These are phyloP conservation scores for Vicia sativa DNA, from an alignment of 306 rosid species.

Conservation along the genomic window DNA sequence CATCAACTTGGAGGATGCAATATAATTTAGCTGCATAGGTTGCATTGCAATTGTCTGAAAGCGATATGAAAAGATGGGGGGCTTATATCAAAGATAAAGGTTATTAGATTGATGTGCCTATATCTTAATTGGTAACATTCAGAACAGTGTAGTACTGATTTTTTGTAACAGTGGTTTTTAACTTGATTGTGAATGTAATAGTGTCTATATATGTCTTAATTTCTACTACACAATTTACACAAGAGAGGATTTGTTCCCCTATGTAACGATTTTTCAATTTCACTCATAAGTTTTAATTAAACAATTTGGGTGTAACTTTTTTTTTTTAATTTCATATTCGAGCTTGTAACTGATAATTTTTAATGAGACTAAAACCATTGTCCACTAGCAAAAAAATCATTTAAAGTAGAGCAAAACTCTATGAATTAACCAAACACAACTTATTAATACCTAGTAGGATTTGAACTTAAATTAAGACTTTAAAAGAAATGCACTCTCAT, in stretches of 20 bases:
- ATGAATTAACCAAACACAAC: too few relatives aligned
- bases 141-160: background rate
- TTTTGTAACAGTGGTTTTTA: background rate
- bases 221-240: background rate
- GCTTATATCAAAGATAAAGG: background rate
- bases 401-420: too few relatives aligned
- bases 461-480: too few relatives aligned
- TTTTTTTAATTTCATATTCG: too few relatives aligned
- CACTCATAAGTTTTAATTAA: background rate
- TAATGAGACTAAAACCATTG: too few relatives aligned
- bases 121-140: background rate
- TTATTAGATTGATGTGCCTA: background rate
- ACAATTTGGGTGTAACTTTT: too few relatives aligned
- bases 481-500: too few relatives aligned
- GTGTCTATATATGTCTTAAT: background rate
- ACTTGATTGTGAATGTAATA: background rate
- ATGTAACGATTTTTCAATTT: background rate
- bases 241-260: too few relatives aligned
- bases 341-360: too few relatives aligned
- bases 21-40: slow-evolving; percentile 14
- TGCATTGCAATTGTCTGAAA: slow-evolving; percentile 12
- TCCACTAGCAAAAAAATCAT: too few relatives aligned
- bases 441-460: too few relatives aligned
- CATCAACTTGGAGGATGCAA: slow-evolving; percentile 22
- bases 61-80: background rate